Base-by-base conservation (phyloP, 805 yeast species). In the Teunomyces tritomae region DNA sequence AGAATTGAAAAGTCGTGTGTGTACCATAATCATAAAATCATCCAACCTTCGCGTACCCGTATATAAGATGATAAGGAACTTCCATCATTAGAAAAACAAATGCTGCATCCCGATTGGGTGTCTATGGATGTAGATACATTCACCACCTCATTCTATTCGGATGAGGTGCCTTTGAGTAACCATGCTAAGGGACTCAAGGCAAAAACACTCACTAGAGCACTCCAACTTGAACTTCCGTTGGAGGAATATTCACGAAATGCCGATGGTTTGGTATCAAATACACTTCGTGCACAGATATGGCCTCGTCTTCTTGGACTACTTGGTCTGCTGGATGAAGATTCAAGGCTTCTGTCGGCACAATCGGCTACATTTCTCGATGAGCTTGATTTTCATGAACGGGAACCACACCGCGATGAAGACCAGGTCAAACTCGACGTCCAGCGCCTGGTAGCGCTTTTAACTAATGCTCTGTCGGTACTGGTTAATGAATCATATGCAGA, bases 361-460 rank as follows among this genome's bases (percentile, higher is more conserved):
- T 28, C 47, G 3, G 36, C 47, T 5, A 13, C 40, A 6, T 16
- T 49, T 6, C 44, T 49, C 8, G 48, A 41, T 7, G 49, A 49
- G 53, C 44, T 61, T 35, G 47, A 52, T 39, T 47, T 49, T 14
- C 48, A 54, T 41, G 68, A 73, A 35, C 54, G 74, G 40, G 68
- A 68, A 0, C 68, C 72, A 2, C 96, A 87, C 59, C 68, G 67
- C 44, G 96, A 89, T 59, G 94, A 86, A 57, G 78, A 78, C 6
- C 99, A 92, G 64, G 89, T 90, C 1, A 64, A 70, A 43, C 76
- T 89, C 47, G 99, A 92, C 65, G 84, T 89, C 2, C 79, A 79
- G 16, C 68, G 99, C 44, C 80, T 95, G 10, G 85, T 84, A 59
- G 78, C 74, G 6, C 57, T 69, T 8, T 48, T 65, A 34, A 55